These are phyloP conservation scores for Hawksworthiomyces lignivorus DNA, from an alignment of 2,329 filamentous ascomycete species.

Conservation along the genomic window DNA sequence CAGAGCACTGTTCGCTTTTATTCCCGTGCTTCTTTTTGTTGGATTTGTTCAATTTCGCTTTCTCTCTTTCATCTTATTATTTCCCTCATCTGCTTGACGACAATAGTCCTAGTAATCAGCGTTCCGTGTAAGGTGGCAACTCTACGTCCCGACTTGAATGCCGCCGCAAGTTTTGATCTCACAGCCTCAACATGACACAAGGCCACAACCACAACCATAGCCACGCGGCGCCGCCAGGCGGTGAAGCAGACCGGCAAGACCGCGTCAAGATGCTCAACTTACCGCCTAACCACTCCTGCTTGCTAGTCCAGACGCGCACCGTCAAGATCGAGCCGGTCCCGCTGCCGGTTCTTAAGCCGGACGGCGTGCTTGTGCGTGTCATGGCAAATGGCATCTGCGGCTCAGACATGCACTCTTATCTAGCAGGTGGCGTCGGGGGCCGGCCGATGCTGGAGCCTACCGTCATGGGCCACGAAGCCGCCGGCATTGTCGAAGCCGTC, in stretches of 20 bases:
- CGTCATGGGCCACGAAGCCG: constrained; percentile 65
- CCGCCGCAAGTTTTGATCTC: no score
- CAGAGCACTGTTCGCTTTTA: no score
- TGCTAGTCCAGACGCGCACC: constrained; percentile 35
- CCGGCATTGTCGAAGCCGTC: constrained; percentile 66
- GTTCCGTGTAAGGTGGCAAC: no score
- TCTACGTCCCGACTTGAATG: no score
- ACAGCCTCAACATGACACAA: background rate
- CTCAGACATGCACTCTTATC: constrained; percentile 82
- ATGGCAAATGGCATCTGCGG: constrained; percentile 86
- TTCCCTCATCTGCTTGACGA: no score
- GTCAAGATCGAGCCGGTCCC: constrained; percentile 70
- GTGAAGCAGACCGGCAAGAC: no score
- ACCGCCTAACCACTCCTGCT: constrained; percentile 8
- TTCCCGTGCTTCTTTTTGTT: no score
- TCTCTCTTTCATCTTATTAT: no score
- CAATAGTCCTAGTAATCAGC: no score
- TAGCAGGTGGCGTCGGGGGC: constrained; percentile 77
- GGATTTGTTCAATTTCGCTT: no score
- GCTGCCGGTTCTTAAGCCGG: constrained; percentile 56
- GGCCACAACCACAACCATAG: background rate
- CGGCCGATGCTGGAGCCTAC: constrained; percentile 75
- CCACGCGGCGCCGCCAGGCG: background rate
- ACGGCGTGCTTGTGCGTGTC: constrained; percentile 73
- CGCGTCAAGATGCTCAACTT: constrained; percentile 2